Percentiles rank a stretch among this genome's conserved stretches.
phyloP scores from a whole-genome alignment of 1,139 yeast species.

The Yamadazyma dushanensis region DNA sequence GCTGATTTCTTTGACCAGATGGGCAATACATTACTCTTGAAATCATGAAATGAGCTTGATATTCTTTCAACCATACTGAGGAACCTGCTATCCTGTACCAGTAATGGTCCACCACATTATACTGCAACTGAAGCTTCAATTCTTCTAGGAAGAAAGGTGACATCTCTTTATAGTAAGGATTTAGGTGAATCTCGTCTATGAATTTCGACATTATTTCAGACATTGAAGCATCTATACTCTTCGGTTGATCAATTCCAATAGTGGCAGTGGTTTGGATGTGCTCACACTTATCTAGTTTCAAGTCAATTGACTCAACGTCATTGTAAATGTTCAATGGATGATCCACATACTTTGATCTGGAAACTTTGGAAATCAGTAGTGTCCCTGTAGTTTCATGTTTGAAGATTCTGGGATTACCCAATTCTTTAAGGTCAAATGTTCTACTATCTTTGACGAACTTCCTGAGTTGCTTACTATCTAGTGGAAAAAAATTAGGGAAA shows the following conservation, averaged over 20 bases:
- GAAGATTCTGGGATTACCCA: slow-evolving; percentile 15
- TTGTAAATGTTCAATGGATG: slow-evolving; percentile 21
- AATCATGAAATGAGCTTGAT: slow-evolving; percentile 39
- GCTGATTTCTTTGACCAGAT: slow-evolving; percentile 28
- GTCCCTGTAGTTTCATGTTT: slow-evolving; percentile 7
- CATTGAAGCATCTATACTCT: slow-evolving; percentile 22
- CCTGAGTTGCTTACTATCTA: slow-evolving; percentile 15
- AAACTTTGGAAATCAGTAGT: slow-evolving; percentile 10
- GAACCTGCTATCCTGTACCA: slow-evolving; percentile 43
- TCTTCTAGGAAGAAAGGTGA: slow-evolving; percentile 27
- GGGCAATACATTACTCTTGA: slow-evolving; percentile 36
- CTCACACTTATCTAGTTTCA: slow-evolving; percentile 20
- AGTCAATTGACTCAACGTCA: slow-evolving; percentile 17
- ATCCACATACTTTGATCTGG: slow-evolving; percentile 13
- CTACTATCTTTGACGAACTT: slow-evolving; percentile 14
- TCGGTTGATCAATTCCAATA: slow-evolving; percentile 21
- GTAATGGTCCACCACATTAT: slow-evolving; percentile 27
- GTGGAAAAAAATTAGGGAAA: slow-evolving; percentile 20
- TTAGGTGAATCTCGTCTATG: slow-evolving; percentile 16
- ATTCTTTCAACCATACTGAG: slow-evolving; percentile 41
- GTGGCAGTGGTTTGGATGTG: slow-evolving; percentile 12
- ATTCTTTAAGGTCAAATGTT: slow-evolving; percentile 13
- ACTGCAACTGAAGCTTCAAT: slow-evolving; percentile 25
- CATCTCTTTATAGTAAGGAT: slow-evolving; percentile 25
- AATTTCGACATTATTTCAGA: slow-evolving; percentile 19